Evolutionary conservation across 164 flowering plant genomes (phyloP).

Genomic region (Annona squamosa): DNA sequence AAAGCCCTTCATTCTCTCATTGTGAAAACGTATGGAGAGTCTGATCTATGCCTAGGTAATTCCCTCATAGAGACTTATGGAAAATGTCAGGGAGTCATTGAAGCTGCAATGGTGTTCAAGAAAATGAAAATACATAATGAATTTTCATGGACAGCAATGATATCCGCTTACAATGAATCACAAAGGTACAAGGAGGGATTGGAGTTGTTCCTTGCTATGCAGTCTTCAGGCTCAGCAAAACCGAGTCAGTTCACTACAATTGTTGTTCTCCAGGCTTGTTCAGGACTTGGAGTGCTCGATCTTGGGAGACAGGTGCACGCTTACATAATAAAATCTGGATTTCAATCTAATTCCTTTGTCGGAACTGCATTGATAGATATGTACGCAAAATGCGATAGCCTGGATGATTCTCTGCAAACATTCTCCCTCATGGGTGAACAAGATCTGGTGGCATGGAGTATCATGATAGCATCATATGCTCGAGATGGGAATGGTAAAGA

Average conservation of each 20-base stretch:
- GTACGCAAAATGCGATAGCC: slow-evolving; percentile 10
- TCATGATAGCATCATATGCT: slow-evolving; percentile 46
- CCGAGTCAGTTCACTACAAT: slow-evolving; percentile 20
- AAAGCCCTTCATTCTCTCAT: slow-evolving; percentile 15
- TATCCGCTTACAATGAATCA: slow-evolving; percentile 23
- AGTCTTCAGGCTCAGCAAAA: slow-evolving; percentile 2
- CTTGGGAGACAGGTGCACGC: slow-evolving; percentile 16
- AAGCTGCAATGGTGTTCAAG: slow-evolving; percentile 22
- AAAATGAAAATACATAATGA: slow-evolving; percentile 26
- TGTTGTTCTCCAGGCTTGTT: slow-evolving; percentile 20
- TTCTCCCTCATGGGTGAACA: slow-evolving; percentile 12
- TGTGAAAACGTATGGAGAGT: slow-evolving; percentile 9
- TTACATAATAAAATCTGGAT: slow-evolving; percentile 17
- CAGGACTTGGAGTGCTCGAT: slow-evolving; percentile 7
- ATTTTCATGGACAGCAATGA: slow-evolving; percentile 38
- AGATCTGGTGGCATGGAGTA: slow-evolving; percentile 32
- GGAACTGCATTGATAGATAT: slow-evolving; percentile 20
- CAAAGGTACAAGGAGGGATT: slow-evolving; percentile 27
- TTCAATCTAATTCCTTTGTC: slow-evolving; percentile 12
- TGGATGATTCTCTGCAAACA: slow-evolving; percentile 9
- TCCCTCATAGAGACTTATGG: slow-evolving; percentile 21
- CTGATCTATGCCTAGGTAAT: slow-evolving; percentile 9
- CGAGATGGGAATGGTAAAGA: slow-evolving; percentile 32
- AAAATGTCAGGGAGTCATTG: slow-evolving; percentile 13
- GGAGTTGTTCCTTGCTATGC: slow-evolving; percentile 2